Conservation (phyloP, 768 basidiomycete genomes). For the Tricholoma furcatifolium region DNA sequence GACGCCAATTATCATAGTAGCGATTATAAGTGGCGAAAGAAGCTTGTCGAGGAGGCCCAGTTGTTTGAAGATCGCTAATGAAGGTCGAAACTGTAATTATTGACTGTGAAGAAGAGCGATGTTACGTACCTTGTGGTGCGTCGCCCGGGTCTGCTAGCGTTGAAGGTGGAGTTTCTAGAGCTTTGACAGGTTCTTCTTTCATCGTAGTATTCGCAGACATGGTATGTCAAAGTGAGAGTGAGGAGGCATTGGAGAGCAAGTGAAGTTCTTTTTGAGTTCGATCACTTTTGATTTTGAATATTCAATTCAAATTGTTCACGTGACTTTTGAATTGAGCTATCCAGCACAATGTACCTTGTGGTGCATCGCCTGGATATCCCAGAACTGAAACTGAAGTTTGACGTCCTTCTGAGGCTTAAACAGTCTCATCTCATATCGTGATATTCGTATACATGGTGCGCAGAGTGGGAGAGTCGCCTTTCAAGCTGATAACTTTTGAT, state of each 20-base stretch:
- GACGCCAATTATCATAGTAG: constrained; percentile 75
- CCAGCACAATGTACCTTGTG: constrained; percentile 4
- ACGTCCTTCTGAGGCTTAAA: too few species aligned
- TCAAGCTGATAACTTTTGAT: too few species aligned
- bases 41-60: constrained; percentile 21
- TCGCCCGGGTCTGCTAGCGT: not conserved
- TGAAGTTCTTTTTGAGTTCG: not conserved
- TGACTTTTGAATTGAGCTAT: too few species aligned
- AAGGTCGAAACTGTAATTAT: not conserved
- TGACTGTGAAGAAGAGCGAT: not conserved
- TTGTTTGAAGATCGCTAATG: constrained; percentile 16
- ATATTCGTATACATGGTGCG: too few species aligned
- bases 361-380: too few species aligned
- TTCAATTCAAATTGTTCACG: not conserved
- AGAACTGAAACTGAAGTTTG: too few species aligned
- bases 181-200: too few species aligned
- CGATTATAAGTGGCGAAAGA: constrained; percentile 50
- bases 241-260: not conserved
- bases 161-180: too few species aligned
- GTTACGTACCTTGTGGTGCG: constrained; percentile 2
- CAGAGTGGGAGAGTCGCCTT: too few species aligned
- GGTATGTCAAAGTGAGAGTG: not conserved
- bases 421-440: too few species aligned
- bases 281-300: not conserved
- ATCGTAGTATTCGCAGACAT: not conserved